Evolutionary conservation across 2,329 filamentous ascomycete genomes (phyloP).

Genomic region (Apiospora rasikravindrae): DNA sequence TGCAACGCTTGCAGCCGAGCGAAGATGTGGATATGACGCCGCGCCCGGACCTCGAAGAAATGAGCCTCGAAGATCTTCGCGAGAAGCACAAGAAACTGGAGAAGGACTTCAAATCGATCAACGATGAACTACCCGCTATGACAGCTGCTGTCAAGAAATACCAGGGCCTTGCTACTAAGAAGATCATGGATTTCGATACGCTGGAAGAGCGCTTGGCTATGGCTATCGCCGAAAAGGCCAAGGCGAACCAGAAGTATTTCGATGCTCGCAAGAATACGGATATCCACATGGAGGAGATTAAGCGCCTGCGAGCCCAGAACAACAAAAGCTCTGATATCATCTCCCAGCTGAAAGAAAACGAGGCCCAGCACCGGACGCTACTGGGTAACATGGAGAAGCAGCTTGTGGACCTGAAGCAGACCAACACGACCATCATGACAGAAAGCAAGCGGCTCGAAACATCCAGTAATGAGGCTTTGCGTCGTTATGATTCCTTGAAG

Average conservation of each 20-base stretch:
- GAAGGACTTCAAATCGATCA: slow-evolving; percentile 82
- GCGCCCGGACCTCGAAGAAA: slow-evolving; percentile 57
- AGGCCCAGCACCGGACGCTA: slow-evolving; percentile 75
- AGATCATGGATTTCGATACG: slow-evolving; percentile 76
- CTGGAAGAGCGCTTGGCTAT: slow-evolving; percentile 80
- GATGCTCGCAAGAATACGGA: slow-evolving; percentile 94
- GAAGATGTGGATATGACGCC: slow-evolving; percentile 53
- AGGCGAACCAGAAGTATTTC: slow-evolving; percentile 98
- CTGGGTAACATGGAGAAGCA: slow-evolving; percentile 91
- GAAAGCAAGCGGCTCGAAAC: slow-evolving; percentile 80
- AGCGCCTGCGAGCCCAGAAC: slow-evolving; percentile 80
- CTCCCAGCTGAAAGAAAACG: slow-evolving; percentile 88
- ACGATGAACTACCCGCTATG: slow-evolving; percentile 86
- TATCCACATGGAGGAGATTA: slow-evolving; percentile 79
- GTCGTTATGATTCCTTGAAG: slow-evolving; percentile 73
- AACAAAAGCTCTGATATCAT: slow-evolving; percentile 93
- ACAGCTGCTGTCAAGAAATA: slow-evolving; percentile 91
- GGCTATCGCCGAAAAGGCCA: slow-evolving; percentile 86
- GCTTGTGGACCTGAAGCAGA: slow-evolving; percentile 79
- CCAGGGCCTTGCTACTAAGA: slow-evolving; percentile 82
- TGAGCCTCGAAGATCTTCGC: slow-evolving; percentile 74
- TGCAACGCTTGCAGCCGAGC: slow-evolving; percentile 68
- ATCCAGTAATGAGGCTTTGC: slow-evolving; percentile 70
- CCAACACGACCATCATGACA: slow-evolving; percentile 70
- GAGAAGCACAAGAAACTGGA: slow-evolving; percentile 76